Evolutionary conservation across 148 eudicot genomes (phyloP).

Genomic region (Polygonum aviculare): DNA sequence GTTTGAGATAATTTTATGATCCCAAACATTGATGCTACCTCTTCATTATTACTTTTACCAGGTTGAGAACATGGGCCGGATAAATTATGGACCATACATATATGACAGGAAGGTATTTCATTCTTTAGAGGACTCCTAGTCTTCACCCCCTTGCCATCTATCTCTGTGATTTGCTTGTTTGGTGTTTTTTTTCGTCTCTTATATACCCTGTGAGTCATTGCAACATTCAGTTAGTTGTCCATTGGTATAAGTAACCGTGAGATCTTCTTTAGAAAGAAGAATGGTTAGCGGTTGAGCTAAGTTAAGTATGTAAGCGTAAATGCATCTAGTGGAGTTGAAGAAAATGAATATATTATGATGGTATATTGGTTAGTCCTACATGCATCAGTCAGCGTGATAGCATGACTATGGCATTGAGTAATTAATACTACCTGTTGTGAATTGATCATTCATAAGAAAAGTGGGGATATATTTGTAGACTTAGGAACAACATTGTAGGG

Average conservation of each 20-base stretch:
- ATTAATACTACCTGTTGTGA: neutral
- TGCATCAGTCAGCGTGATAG: neutral
- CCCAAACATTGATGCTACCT: neutral
- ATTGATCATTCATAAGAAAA: neutral
- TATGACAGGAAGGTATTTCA: constrained; percentile 76
- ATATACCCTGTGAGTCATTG: neutral
- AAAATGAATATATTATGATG: neutral
- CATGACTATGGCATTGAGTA: neutral
- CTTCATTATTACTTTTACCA: constrained; percentile 13
- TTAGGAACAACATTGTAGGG: neutral
- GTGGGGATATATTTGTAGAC: neutral
- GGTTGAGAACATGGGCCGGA: constrained; percentile 98
- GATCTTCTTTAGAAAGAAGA: neutral
- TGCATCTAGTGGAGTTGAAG: neutral
- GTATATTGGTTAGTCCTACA: neutral
- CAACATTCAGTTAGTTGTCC: neutral
- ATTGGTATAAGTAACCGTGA: neutral
- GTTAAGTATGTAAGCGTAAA: neutral
- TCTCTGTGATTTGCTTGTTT: neutral
- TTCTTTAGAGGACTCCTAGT: neutral
- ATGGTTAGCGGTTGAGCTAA: neutral
- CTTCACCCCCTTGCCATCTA: neutral
- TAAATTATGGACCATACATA: constrained; percentile 71
- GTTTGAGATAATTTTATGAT: neutral
- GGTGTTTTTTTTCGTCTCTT: neutral